Base-by-base conservation (phyloP, 2,329 filamentous ascomycete species). In the Calonectria hongkongensis region DNA sequence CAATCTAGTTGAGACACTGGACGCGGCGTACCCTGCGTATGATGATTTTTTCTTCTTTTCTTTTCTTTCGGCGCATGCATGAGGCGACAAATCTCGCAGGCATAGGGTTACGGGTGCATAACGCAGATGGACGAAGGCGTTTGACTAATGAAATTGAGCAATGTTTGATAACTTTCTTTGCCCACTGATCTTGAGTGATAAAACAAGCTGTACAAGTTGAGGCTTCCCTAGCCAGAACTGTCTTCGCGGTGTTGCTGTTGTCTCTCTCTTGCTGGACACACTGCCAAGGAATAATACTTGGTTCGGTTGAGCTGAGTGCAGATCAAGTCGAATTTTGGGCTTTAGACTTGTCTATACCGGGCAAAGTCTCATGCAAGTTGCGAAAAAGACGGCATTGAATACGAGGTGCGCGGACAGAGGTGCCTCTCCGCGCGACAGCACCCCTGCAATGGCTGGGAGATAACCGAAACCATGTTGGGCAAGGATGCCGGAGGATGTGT, bases 1-100 rank as follows among this genome's bases (percentile, higher is more conserved):
- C 30, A 67, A 41, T 56, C 33, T 62, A 58, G 41, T 25, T 58
- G 27, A 30, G 36, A 63, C 54, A 69, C 58, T 10, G 67, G 69
- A 56, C 70, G 43, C 60, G 63, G 70, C 60, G 63, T 68, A 54
- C 47, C 62, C 28, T 60, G 63, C 48, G 63, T 77, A 75, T 70
- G 74, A 54, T 71, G 67, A 50, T 33, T 70, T 27, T n/a, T 21
- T 47, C 43, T 66, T 54, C 10, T 36, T 65, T 58, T 70, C 54
- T 58, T 70, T 60, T 58, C 41, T 56, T 69, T 48, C 54, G 21
- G 21, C 33, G 33, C 45, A 70, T 62, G 41, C 51, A 47, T 70
- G 60, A 62, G 21, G 36, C 28, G 48, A 48, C 6, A 39, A 27
- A 47, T 36, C 41, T 66, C 51, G 63, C 45, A 48, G 63, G 41